Evolutionary conservation across 2,329 filamentous ascomycete genomes (phyloP).

Genomic region (Beauveria sp.): DNA sequence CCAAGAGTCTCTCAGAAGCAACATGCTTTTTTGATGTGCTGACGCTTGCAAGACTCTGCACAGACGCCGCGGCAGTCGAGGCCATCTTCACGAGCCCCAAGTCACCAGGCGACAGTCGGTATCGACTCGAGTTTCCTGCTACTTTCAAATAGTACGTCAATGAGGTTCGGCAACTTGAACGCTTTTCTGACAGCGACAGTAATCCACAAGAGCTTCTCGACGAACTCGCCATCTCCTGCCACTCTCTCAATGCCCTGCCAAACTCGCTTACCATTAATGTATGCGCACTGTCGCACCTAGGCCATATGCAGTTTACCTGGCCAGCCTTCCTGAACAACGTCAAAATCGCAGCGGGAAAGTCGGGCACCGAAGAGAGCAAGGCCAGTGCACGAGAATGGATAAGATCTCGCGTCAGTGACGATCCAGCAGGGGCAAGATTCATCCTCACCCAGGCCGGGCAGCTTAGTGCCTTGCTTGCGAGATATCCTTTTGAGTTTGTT

Average conservation of each 20-base stretch:
- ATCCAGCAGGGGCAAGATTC: neutral
- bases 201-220: slow-evolving; percentile 9
- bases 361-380: slow-evolving; percentile 7
- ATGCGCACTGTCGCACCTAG: slow-evolving; percentile 1
- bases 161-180: neutral
- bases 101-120: neutral
- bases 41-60: neutral
- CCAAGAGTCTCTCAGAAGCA: neutral
- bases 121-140: neutral
- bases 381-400: neutral
- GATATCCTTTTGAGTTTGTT: slow-evolving; percentile 6
- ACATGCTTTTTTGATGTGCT: neutral
- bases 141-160: neutral
- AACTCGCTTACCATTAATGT: slow-evolving; percentile 3
- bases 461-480: slow-evolving; percentile 1
- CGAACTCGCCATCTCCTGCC: neutral
- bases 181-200: neutral
- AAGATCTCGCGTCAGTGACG: neutral
- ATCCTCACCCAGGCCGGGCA: slow-evolving; percentile 2
- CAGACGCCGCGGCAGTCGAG: neutral
- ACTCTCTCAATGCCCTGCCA: neutral
- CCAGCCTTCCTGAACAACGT: slow-evolving; percentile 7
- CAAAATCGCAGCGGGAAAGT: slow-evolving; percentile 7
- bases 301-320: slow-evolving; percentile 10
- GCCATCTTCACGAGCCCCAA: neutral